Evolutionary conservation across 1,284 basidiomycete genomes (phyloP).

Genomic region (Cryptococcus sp.): DNA sequence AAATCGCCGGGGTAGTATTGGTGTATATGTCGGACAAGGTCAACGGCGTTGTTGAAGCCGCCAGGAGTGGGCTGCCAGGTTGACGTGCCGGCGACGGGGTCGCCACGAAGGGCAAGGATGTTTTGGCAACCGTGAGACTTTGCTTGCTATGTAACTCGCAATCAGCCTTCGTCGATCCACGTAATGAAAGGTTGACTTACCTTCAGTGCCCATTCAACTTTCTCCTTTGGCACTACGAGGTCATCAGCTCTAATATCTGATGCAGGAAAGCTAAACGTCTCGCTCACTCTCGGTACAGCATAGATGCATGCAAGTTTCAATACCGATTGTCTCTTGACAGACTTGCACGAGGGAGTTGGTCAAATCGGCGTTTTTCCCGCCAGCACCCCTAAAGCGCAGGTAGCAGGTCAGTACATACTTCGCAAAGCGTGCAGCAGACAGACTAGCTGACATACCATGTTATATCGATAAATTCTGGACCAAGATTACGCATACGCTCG

Average conservation of each 20-base stretch:
- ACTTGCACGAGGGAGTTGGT: conserved; percentile 96
- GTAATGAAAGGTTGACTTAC: conserved; percentile 58
- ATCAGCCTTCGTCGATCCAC: conserved; percentile 7
- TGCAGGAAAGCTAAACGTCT: neutral
- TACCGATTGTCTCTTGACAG: conserved; percentile 84
- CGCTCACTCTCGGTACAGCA: conserved; percentile 88
- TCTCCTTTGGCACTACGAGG: conserved; percentile 73
- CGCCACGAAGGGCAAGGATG: conserved; percentile 91
- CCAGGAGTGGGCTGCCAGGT: conserved; percentile 88
- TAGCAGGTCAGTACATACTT: neutral
- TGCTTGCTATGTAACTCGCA: conserved; percentile 66
- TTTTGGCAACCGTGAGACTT: conserved; percentile 91
- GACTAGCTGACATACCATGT: conserved; percentile 68
- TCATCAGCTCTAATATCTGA: neutral
- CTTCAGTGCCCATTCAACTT: conserved; percentile 84
- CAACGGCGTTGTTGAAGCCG: conserved; percentile 84
- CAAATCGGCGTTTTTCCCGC: conserved; percentile 88
- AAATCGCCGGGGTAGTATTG: conserved; percentile 82
- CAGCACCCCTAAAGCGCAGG: conserved; percentile 73
- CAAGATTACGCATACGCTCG: conserved; percentile 92
- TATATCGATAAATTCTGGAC: conserved; percentile 98
- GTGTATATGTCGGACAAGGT: conserved; percentile 86
- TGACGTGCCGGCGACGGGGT: conserved; percentile 83
- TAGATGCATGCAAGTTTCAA: conserved; percentile 97
- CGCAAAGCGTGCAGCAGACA: neutral